Evolutionary conservation across 1,284 basidiomycete genomes (phyloP), one percentile per base, ranked within the genome.

Genomic region (Gymnopus androsaceus): DNA sequence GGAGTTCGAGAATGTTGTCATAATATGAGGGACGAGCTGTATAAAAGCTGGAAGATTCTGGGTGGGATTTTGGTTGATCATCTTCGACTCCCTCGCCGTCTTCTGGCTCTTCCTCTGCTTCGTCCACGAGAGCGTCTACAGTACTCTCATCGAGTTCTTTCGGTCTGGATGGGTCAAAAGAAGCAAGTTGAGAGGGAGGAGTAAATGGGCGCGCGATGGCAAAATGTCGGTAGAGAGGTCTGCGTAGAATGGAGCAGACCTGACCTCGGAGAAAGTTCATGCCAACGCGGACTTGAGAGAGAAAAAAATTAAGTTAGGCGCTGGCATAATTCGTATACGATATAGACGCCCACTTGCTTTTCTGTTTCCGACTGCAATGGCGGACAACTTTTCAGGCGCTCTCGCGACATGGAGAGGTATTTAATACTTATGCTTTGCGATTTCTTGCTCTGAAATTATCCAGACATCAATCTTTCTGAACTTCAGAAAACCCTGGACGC

Each of bases 401-500:
- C 72, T 95, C 52, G 73, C 89, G 56, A 92, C 92, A 74, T 95
- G 93, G 93, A 91, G 88, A 78, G 87, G 93, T 91, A 64, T 27
- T 77, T 31, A 19, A 38, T 19, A 42, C 17, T 34, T 40, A 42
- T 54, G 44, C 28, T 42, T 34, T 34, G 9, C 12, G 33, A 12
- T 42, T 33, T 12, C 41, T 48, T 36, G 31, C 31, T 40, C 11
- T 21, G n/a, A 58, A 19, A 56, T 33, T 3, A 19, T 28, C 0
- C 64, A 97, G 94, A 88, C 63, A 90, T 98, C 68, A 90, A 92
- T 71, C 82, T 97, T 47, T 76, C 86, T 27, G 92, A 96, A 62
- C 79, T 97, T n/a, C 94, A 98, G 73, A 95, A 93, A 77, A 89
- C 85, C 5, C 81, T 97, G 50, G 94, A 97, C 72, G 77, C 82